A percentile compares a stretch with the other conserved stretches of the same genome.
Conservation (phyloP, 2,329 filamentous ascomycete genomes). For the Aureobasidium leucospermi region DNA sequence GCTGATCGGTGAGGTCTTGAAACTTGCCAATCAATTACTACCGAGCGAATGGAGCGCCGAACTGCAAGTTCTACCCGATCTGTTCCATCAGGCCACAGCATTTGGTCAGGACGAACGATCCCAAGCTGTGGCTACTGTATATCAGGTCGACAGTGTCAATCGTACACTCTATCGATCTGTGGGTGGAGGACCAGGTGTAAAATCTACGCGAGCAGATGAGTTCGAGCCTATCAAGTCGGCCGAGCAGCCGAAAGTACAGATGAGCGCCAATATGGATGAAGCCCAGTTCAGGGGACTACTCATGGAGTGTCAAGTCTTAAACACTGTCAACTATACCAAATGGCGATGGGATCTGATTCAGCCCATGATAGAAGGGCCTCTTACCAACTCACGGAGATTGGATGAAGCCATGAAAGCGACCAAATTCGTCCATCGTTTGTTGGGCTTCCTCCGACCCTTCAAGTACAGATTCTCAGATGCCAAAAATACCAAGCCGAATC, state of each 20-base stretch:
- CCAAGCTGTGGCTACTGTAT: slow-evolving; percentile 81
- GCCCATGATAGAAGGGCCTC: slow-evolving; percentile 82
- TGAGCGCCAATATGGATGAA: slow-evolving; percentile 56
- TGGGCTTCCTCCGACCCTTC: slow-evolving; percentile 94
- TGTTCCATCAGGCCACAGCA: slow-evolving; percentile 69
- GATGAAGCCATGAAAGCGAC: slow-evolving; percentile 92
- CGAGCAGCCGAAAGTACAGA: slow-evolving; percentile 45
- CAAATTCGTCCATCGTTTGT: slow-evolving; percentile 90
- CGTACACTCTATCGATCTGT: slow-evolving; percentile 75
- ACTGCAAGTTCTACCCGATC: slow-evolving; percentile 78
- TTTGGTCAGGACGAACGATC: slow-evolving; percentile 68
- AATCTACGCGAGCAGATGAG: slow-evolving; percentile 2
- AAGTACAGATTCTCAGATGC: slow-evolving; percentile 92
- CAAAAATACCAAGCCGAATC: slow-evolving; percentile 83
- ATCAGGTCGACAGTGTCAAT: slow-evolving; percentile 97
- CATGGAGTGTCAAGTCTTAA: slow-evolving; percentile 76
- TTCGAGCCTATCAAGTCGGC: slow-evolving; percentile 26
- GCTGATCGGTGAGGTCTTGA: slow-evolving; percentile 82
- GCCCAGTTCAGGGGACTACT: slow-evolving; percentile 55
- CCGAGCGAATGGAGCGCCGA: slow-evolving; percentile 75
- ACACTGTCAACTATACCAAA: slow-evolving; percentile 83
- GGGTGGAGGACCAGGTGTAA: slow-evolving; percentile 2
- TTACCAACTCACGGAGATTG: slow-evolving; percentile 82
- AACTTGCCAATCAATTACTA: slow-evolving; percentile 77
- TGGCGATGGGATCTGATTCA: slow-evolving; percentile 97